Evolutionary conservation across 495 filamentous ascomycete genomes (phyloP).

Genomic region (Evansstolkia leycettana): DNA sequence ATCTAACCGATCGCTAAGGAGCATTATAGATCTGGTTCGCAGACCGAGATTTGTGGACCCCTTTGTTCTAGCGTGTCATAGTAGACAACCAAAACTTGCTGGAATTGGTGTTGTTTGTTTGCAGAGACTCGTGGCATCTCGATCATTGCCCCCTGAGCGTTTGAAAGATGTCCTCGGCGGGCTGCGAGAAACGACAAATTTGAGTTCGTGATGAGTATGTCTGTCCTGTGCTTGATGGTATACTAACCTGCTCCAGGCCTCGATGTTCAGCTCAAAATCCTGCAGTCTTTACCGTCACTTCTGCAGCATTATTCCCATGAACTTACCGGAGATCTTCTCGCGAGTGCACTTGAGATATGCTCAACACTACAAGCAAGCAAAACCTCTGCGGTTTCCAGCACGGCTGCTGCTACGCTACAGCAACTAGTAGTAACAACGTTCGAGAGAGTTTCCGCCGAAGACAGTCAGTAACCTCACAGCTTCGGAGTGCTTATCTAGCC

Average conservation of each 20-base stretch:
- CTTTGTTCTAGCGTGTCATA: conserved; percentile 83
- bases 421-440: conserved; percentile 87
- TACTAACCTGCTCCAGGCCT: conserved; percentile 45
- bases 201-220: conserved; percentile 30
- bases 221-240: not conserved
- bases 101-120: conserved; percentile 77
- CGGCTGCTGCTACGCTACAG: conserved; percentile 86
- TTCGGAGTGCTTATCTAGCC: conserved; percentile 1
- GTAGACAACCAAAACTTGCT: conserved; percentile 78
- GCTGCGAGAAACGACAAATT: conserved; percentile 62
- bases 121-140: conserved; percentile 73
- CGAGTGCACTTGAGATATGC: conserved; percentile 76
- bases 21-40: conserved; percentile 62
- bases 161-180: conserved; percentile 78
- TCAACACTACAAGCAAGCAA: conserved; percentile 82
- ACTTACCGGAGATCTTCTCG: conserved; percentile 67
- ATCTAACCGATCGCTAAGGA: conserved; percentile 10
- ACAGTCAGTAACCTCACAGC: conserved; percentile 35
- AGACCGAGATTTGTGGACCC: conserved; percentile 77
- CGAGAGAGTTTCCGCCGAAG: conserved; percentile 77
- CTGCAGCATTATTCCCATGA: conserved; percentile 83
- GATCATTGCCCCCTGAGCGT: conserved; percentile 58
- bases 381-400: conserved; percentile 83
- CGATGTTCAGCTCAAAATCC: conserved; percentile 90
- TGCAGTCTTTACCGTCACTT: conserved; percentile 85